Evolutionary conservation across 2,329 filamentous ascomycete species (phyloP).

Genomic region (Apiospora arundinis): DNA sequence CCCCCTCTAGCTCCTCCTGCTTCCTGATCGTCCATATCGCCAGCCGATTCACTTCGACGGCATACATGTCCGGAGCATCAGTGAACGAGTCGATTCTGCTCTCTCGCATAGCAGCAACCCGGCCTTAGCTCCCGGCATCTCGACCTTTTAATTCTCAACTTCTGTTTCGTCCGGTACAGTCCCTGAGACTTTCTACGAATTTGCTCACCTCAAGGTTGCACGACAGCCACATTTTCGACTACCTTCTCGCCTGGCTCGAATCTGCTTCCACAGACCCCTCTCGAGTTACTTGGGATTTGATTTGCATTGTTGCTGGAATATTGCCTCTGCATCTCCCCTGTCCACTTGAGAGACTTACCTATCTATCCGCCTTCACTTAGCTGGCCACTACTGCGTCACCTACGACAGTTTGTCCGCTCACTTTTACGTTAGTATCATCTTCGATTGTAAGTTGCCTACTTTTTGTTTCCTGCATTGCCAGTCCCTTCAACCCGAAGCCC

Average conservation of each 20-base stretch:
- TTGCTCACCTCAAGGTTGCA: slow-evolving; percentile 3
- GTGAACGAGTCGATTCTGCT: slow-evolving; percentile 14
- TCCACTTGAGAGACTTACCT: slow-evolving; percentile 26
- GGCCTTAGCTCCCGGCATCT: neutral
- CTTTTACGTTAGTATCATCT: neutral
- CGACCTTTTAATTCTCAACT: neutral
- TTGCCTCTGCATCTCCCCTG: slow-evolving; percentile 41
- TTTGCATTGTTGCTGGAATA: slow-evolving; percentile 49
- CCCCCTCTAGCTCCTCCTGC: neutral
- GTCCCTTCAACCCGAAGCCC: neutral
- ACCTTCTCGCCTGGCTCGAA: neutral
- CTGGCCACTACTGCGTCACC: neutral
- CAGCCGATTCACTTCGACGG: slow-evolving; percentile 15
- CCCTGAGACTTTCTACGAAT: neutral
- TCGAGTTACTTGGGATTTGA: slow-evolving; percentile 17
- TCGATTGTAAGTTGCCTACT: neutral
- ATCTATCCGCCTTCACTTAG: slow-evolving; percentile 19
- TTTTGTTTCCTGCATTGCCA: neutral
- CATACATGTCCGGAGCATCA: slow-evolving; percentile 19
- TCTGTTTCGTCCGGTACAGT: neutral
- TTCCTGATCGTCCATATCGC: slow-evolving; percentile 8
- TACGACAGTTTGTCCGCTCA: neutral
- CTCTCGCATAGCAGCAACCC: slow-evolving; percentile 11
- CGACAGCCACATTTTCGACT: neutral
- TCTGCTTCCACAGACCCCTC: neutral